Base-by-base conservation (phyloP, 2,329 filamentous ascomycete genomes). In the Botryotinia globosa region DNA sequence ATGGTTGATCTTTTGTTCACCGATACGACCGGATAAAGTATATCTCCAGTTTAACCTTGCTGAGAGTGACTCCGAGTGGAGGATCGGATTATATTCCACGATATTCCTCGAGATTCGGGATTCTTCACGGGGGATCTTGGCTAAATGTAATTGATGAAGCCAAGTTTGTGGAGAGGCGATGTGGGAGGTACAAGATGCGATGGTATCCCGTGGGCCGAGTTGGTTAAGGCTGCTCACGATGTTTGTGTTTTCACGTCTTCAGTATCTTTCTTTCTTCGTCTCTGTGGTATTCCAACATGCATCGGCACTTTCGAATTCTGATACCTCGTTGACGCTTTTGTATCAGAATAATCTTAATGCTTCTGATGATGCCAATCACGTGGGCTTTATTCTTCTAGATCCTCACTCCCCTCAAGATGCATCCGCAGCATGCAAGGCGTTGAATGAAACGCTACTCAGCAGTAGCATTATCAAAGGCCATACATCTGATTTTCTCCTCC, bases 331-430 rank as follows among this genome's bases (percentile, higher is more conserved):
- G 70, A 86, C 85, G 0, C 80, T 87, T 10, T 77, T 87, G 14
- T 87, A 85, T 73, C 85, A 87, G 76, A 88, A 87, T 79, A 87
- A 87, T 58, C 80, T 87, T 37, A 88, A 88, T 76, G 81, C 80
- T 12, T 84, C 85, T 0, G 86, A 88, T 74, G 85, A 87, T 78
- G 80, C 78, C 39, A 87, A 87, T 74, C 86, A 87, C 76, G 80
- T 85, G 29, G 83, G 85, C 18, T 85, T 85, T 4, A 83, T 87
- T 61, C 78, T 87, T 12, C 79, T 87, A 59, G 85, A 86, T 71
- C 79, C 83, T 5, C 79, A 83, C 66, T 76, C 79, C 10, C 80
- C 81, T 56, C 76, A 78, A 29, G 79, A 81, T 65, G 85, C 82
- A 39, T 78, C 79, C 0, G 78, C 81, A 48, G 85, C 84, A n/a